A percentile compares a stretch with the other conserved stretches of the same genome.
phyloP scores from a whole-genome alignment of 2,329 filamentous ascomycete genomes.

The Epichloe uncinata region DNA sequence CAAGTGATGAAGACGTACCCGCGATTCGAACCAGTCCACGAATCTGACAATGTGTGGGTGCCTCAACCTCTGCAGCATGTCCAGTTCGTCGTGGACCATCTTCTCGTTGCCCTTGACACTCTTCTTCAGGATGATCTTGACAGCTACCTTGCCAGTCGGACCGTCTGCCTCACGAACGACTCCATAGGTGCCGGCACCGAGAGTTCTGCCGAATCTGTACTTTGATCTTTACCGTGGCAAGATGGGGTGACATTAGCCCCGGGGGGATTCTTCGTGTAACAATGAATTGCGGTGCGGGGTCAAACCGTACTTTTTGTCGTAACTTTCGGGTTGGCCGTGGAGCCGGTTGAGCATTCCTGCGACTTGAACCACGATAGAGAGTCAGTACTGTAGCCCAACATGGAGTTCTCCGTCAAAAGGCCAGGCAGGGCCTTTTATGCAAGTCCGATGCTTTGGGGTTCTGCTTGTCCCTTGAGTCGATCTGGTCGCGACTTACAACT shows the following conservation, averaged over 20 bases:
- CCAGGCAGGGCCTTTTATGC: background rate
- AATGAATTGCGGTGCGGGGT: constrained; percentile 12
- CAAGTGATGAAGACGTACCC: constrained; percentile 40
- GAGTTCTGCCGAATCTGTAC: constrained; percentile 84
- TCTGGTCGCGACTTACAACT: constrained; percentile 17
- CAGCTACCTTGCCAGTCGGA: constrained; percentile 70
- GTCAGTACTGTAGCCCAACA: background rate
- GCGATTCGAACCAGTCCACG: constrained; percentile 97
- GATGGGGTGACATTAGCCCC: background rate
- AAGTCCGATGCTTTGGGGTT: background rate
- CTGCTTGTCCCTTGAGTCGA: background rate
- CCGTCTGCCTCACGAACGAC: constrained; percentile 93
- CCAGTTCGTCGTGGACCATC: constrained; percentile 96
- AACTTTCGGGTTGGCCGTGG: constrained; percentile 91
- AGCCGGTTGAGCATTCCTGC: constrained; percentile 88
- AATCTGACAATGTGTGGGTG: constrained; percentile 96
- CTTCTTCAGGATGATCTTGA: constrained; percentile 99
- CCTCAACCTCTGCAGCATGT: constrained; percentile 80
- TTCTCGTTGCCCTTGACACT: constrained; percentile 96
- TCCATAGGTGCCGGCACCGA: constrained; percentile 95
- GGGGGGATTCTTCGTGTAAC: background rate
- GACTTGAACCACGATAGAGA: constrained; percentile 36
- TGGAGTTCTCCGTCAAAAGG: background rate
- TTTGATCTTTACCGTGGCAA: constrained; percentile 44
- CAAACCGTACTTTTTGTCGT: constrained; percentile 82